phyloP scores from a whole-genome alignment of 768 basidiomycete genomes.

The Lanmaoa rubissima region DNA sequence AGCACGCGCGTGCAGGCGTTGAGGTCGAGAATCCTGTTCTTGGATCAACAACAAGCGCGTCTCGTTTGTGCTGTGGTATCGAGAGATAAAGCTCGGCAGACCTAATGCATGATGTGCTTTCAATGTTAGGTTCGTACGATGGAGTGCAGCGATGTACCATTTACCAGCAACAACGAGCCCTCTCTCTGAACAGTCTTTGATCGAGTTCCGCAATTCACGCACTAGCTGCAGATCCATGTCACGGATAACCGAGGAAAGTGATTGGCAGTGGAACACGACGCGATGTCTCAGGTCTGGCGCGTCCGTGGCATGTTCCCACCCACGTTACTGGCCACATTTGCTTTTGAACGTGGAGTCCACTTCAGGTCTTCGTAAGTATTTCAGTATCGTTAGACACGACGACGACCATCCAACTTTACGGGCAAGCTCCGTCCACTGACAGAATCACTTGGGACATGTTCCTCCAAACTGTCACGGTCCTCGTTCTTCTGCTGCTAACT shows the following conservation, averaged over 20 bases:
- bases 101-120: slow-evolving; percentile 42
- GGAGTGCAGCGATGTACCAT: slow-evolving; percentile 50
- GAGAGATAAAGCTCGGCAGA: slow-evolving; percentile 73
- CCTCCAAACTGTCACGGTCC: slow-evolving; percentile 1
- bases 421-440: not conserved
- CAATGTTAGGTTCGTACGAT: slow-evolving; percentile 12
- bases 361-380: not conserved
- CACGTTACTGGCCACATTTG: not conserved
- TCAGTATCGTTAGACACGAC: not conserved
- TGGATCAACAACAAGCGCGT: slow-evolving; percentile 24
- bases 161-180: slow-evolving; percentile 70
- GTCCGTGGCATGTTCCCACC: slow-evolving; percentile 15
- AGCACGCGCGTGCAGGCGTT: slow-evolving; percentile 51
- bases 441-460: slow-evolving; percentile 11
- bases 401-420: not conserved
- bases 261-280: not conserved
- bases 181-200: slow-evolving; percentile 72
- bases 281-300: not conserved
- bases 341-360: not conserved
- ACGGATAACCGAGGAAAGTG: not conserved
- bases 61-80: slow-evolving; percentile 49
- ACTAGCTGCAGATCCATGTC: slow-evolving; percentile 50
- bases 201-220: slow-evolving; percentile 56
- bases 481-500: slow-evolving; percentile 16
- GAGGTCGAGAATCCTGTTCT: slow-evolving; percentile 53